Conservation (phyloP, 257 asterid species). For the Handroanthus guayacan region DNA sequence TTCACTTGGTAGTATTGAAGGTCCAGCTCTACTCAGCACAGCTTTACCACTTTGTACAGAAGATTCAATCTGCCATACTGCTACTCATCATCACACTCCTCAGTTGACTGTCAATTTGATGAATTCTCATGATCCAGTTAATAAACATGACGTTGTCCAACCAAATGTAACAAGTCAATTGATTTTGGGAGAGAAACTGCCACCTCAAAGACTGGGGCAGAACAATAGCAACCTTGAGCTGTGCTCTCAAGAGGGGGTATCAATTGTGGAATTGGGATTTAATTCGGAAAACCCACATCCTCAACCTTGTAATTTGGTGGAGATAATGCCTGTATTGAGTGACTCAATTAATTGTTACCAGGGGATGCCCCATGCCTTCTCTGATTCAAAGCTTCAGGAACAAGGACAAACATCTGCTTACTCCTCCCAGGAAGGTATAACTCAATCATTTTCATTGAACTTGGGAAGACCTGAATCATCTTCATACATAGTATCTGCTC, state of each 20-base stretch:
- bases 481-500: conserved; percentile 40
- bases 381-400: conserved; percentile 76
- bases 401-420: conserved; percentile 56
- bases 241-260: conserved; percentile 41
- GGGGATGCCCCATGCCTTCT: conserved; percentile 70
- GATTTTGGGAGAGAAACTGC: conserved; percentile 41
- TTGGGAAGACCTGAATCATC: conserved; percentile 54
- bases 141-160: conserved; percentile 37
- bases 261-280: conserved; percentile 38
- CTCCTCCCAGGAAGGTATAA: conserved; percentile 56
- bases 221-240: conserved; percentile 37
- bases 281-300: conserved; percentile 42
- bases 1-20: conserved; percentile 46
- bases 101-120: conserved; percentile 40
- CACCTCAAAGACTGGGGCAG: conserved; percentile 44
- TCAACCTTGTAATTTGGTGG: conserved; percentile 43
- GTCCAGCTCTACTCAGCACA: conserved; percentile 39
- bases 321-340: conserved; percentile 40
- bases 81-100: conserved; percentile 37
- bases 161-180: conserved; percentile 44
- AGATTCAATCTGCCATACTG: conserved; percentile 39
- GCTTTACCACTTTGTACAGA: conserved; percentile 43
- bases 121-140: conserved; percentile 35
- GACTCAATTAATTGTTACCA: conserved; percentile 42
- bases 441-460: conserved; percentile 58